Percentiles rank a stretch among this genome's conserved stretches.
Evolutionary conservation across 208 protist genomes (phyloP).

Genomic region (Trypanosoma melophagium): DNA sequence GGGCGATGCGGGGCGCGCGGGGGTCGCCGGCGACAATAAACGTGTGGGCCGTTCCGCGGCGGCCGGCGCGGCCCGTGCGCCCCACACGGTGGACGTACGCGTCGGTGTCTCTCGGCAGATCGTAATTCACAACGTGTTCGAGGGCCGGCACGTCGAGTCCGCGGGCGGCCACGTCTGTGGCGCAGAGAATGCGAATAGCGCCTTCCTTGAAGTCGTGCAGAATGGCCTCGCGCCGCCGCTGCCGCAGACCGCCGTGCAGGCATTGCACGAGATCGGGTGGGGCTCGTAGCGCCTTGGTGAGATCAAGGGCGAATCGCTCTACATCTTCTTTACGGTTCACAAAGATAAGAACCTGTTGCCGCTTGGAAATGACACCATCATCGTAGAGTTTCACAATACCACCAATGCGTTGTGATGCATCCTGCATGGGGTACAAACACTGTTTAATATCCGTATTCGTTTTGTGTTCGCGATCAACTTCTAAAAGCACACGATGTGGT

Average conservation of each 20-base stretch:
- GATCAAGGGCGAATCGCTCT: slow-evolving; percentile 44
- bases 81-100: slow-evolving; percentile 98
- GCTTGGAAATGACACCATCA: slow-evolving; percentile 54
- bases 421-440: slow-evolving; percentile 49
- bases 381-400: slow-evolving; percentile 66
- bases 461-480: slow-evolving; percentile 62
- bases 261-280: slow-evolving; percentile 62
- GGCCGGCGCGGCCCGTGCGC: slow-evolving; percentile 95
- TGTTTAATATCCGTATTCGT: slow-evolving; percentile 59
- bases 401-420: slow-evolving; percentile 45
- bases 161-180: slow-evolving; percentile 94
- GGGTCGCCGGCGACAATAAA: slow-evolving; percentile 87
- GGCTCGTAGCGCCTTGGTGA: slow-evolving; percentile 51
- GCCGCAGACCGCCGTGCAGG: slow-evolving; percentile 92
- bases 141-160: slow-evolving; percentile 94
- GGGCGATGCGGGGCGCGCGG: slow-evolving; percentile 48
- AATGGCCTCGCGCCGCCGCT: slow-evolving; percentile 57
- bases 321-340: slow-evolving; percentile 61
- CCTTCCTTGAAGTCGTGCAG: slow-evolving; percentile 78
- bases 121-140: slow-evolving; percentile 96
- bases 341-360: slow-evolving; percentile 83
- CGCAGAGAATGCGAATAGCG: slow-evolving; percentile 90
- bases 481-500: slow-evolving; percentile 64
- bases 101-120: slow-evolving; percentile 94
- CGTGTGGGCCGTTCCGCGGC: slow-evolving; percentile 90